These are phyloP conservation scores for Aspergillus pseudoterreus DNA, from an alignment of 2,329 filamentous ascomycete species.

Conservation along the genomic window DNA sequence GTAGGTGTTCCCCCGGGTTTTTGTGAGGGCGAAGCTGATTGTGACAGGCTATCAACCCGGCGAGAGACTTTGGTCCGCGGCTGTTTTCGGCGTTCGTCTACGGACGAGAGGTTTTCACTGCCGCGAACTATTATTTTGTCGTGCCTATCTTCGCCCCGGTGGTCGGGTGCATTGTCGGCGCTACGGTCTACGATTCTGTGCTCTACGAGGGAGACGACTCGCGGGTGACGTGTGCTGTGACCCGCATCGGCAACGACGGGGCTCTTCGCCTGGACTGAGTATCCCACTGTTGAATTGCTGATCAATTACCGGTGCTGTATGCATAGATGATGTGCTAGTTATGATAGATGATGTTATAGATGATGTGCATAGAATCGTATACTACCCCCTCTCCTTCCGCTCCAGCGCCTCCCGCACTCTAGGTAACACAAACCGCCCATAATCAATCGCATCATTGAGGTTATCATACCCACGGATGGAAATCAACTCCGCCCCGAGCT, in stretches of 20 bases:
- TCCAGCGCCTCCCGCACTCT: constrained; percentile 36
- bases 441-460: constrained; percentile 57
- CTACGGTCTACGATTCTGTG: constrained; percentile 23
- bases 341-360: no score
- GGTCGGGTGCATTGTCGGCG: constrained; percentile 24
- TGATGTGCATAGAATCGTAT: neutral
- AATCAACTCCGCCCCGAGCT: constrained; percentile 55
- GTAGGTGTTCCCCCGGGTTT: constrained; percentile 17
- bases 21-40: neutral
- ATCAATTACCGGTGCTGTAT: neutral
- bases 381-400: constrained; percentile 4
- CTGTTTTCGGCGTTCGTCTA: constrained; percentile 29
- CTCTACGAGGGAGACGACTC: constrained; percentile 29
- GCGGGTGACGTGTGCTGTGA: constrained; percentile 25
- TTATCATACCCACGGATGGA: constrained; percentile 62
- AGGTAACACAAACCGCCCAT: constrained; percentile 55
- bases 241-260: constrained; percentile 19
- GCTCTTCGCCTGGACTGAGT: constrained; percentile 20
- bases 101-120: constrained; percentile 25
- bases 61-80: constrained; percentile 28
- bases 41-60: constrained; percentile 28
- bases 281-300: neutral
- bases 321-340: neutral
- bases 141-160: constrained; percentile 27
- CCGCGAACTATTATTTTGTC: constrained; percentile 26